Base-by-base conservation (phyloP, 306 rosid species). In the Vigna trinervia region DNA sequence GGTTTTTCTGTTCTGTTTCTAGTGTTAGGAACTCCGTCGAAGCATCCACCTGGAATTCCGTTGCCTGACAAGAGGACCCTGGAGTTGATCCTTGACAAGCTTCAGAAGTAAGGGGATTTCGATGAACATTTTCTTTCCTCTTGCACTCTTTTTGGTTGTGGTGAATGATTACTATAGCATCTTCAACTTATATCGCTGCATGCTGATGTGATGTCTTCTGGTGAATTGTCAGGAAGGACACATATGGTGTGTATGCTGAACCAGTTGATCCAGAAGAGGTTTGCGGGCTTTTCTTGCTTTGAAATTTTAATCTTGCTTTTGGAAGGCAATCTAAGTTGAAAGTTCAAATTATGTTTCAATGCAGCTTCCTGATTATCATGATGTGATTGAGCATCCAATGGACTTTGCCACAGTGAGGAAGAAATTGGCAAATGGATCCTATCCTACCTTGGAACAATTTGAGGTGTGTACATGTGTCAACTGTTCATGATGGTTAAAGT, bases 191-290 rank as follows among this genome's bases (percentile, higher is more conserved):
- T 12, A 6, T 51, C 15, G 4, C 47, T 57, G 43, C 46, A 36
- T 47, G 56, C 30, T 43, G 70, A 73, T 84, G 61, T 39, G 39
- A 13, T 69, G 9, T 17, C 39, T 48, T 73, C 48, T 76, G 65
- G 8, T 80, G 59, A 74, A 52, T 73, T 92, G 87, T 85, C 97
- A 96, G 99, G 98, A 92, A 92, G 83, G 99, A 96, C 66, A 91
- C 95, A 0, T 96, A 96, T 53, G 96, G 98, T 67, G 99, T 96
- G 38, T 96, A 87, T 81, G 98, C 99, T 10, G 99, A 96, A 57
- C 98, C 99, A 5, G 99, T 92, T 78, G 99, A 96, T 88, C 98
- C 97, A 12, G 98, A 96, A 77, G 99, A 96, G 96, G 99, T 95
- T 54, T 71, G 84, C 60, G 74, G 50, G 62, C 2, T 52, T 70